Evolutionary conservation across 768 basidiomycete genomes (phyloP), one percentile per base, ranked within the genome.

Genomic region (Baorangia bicolor): DNA sequence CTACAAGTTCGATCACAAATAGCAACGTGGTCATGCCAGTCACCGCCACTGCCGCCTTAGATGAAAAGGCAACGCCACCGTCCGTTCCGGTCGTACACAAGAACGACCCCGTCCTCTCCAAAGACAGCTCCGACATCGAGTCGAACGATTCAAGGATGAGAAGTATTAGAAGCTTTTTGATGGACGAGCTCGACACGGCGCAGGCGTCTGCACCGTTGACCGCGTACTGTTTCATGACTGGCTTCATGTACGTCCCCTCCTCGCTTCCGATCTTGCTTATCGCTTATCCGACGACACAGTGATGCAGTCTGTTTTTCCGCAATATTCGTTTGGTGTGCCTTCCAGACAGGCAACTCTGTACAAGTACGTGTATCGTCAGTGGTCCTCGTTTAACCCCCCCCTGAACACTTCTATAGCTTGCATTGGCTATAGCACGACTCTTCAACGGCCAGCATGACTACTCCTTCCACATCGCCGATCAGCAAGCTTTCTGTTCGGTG

Each of bases 311-410:
- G 83, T 4, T 92, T 92, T 74, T 83, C 88, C 41, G 87, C 91
- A 2, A 75, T 90, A 44, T 92, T 85, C 69, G 83, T 92, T 13
- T 93, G 91, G 89, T 88, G 86, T 69, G 90, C 86, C 14, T 92
- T 92, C 71, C 90, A 92, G 70, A 92, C 90, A 0, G 90, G 88
- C 49, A 90, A 90, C 66, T 83, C 83, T 60, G 78, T 83, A 11
- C 86, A 88, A 75, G 85, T 86, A 62, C 25, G 63, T 45, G 10
- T 5, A 5, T 4, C 27, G 9, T 31, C 20, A 1, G 1, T 0
- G 7, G 11, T 40, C 10, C 9, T 18, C 14, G 0, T 11, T 31
- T 16, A 2, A 3, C 11, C 33, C 23, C 11, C 33, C 23, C 18
- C 51, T 58, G 14, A 49, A 10, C 23, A 5, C 57, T 25, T 33